A percentile compares a stretch with the other conserved stretches of the same genome.
phyloP scores from a whole-genome alignment of 73 alveolate genomes.

The Paramecium caudatum region DNA sequence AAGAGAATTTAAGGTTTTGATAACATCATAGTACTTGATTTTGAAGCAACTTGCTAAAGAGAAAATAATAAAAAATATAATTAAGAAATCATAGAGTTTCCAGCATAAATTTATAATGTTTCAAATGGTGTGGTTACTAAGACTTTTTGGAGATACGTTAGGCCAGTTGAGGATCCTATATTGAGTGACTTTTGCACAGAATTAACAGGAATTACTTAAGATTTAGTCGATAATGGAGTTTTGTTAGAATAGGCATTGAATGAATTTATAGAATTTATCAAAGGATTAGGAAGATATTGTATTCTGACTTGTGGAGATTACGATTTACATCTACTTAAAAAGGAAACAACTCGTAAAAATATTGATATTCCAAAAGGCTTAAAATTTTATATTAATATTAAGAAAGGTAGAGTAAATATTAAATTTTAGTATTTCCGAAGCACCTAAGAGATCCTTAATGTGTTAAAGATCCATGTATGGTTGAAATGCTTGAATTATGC shows the following conservation, averaged over 20 bases:
- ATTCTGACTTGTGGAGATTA: slow-evolving; percentile 89
- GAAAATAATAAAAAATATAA: slow-evolving; percentile 63
- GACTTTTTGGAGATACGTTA: slow-evolving; percentile 83
- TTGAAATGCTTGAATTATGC: slow-evolving; percentile 81
- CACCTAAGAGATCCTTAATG: background rate
- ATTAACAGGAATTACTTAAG: slow-evolving; percentile 90
- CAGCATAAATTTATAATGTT: slow-evolving; percentile 81
- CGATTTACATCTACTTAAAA: slow-evolving; percentile 81
- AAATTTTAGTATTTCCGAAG: background rate
- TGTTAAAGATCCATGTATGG: slow-evolving; percentile 77
- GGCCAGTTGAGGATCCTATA: slow-evolving; percentile 85
- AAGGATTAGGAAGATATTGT: slow-evolving; percentile 69
- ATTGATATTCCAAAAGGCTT: background rate
- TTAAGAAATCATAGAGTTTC: slow-evolving; percentile 92
- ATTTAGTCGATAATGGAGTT: slow-evolving; percentile 85
- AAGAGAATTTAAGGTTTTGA: slow-evolving; percentile 76
- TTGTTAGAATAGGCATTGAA: slow-evolving; percentile 79
- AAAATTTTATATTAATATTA: background rate
- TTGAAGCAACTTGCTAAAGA: slow-evolving; percentile 89
- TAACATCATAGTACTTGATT: slow-evolving; percentile 85
- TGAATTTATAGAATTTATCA: slow-evolving; percentile 56
- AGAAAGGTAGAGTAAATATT: background rate
- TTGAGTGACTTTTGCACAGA: slow-evolving; percentile 89
- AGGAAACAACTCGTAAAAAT: slow-evolving; percentile 42
- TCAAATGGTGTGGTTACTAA: slow-evolving; percentile 73